A percentile compares a stretch with the other conserved stretches of the same genome.
phyloP scores from a whole-genome alignment of 495 filamentous ascomycete species.

The Aspergillus sclerotiicarbonarius region DNA sequence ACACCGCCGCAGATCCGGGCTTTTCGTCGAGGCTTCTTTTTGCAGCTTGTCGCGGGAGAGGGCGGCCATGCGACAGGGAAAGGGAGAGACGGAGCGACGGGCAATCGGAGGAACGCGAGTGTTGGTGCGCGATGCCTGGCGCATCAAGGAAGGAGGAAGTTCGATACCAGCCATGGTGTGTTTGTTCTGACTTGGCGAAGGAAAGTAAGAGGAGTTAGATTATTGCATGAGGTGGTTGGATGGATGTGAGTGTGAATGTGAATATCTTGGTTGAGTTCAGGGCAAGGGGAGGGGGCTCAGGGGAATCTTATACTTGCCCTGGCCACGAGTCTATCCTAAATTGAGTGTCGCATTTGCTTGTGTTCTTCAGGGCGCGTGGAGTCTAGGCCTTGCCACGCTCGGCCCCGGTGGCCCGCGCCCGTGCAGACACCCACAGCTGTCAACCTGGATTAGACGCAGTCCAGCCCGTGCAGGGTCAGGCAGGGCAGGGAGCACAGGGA shows the following conservation, averaged over 20 bases:
- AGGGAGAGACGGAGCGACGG: conserved; percentile 2
- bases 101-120: conserved; percentile 22
- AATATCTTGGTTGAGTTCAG: neutral
- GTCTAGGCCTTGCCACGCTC: neutral
- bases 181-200: neutral
- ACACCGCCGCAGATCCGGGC: conserved; percentile 28
- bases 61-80: conserved; percentile 16
- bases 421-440: neutral
- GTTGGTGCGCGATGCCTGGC: conserved; percentile 19
- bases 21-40: conserved; percentile 13
- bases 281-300: neutral
- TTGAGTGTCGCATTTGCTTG: neutral
- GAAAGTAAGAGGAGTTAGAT: neutral
- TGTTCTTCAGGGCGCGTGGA: neutral
- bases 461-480: neutral
- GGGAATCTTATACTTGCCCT: neutral
- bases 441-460: neutral
- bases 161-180: neutral
- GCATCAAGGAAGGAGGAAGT: conserved; percentile 9
- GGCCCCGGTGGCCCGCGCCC: neutral
- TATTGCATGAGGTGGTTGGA: neutral
- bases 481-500: too few species aligned
- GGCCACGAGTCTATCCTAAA: neutral
- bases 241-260: neutral
- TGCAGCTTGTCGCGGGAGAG: conserved; percentile 24